Percentiles rank a stretch among this genome's conserved stretches.
Conservation (phyloP, 192 early-diverging fungal genomes). For the Anaeromyces robustus region DNA sequence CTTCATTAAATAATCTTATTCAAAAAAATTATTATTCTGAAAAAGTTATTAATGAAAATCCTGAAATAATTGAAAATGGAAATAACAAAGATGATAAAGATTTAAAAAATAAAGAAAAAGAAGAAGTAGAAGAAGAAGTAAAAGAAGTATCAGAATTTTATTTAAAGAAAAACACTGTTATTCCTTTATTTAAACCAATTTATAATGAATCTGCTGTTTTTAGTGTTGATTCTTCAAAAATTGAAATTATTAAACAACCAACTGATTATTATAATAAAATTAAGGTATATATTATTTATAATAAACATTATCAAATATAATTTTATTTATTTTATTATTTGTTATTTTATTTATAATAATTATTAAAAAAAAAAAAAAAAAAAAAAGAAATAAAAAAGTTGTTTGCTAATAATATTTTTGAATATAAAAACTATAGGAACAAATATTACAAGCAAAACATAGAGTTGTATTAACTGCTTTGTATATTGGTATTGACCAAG, state of each 20-base stretch:
- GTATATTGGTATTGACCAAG: constrained; percentile 73
- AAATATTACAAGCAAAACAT: constrained; percentile 49
- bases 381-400: no score
- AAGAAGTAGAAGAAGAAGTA: no score
- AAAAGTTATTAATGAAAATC: not conserved
- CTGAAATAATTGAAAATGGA: not conserved
- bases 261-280: not conserved
- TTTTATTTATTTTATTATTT: no score
- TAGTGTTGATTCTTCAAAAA: not conserved
- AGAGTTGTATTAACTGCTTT: constrained; percentile 75
- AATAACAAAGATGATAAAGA: not conserved
- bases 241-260: not conserved
- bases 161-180: not conserved
- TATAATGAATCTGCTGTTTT: not conserved
- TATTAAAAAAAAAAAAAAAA: no score
- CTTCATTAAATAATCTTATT: not conserved
- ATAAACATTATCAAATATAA: no score
- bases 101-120: not conserved
- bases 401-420: no score
- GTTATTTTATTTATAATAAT: no score
- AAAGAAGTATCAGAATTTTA: no score
- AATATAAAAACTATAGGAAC: constrained; percentile 15
- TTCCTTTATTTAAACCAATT: not conserved
- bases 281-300: not conserved
- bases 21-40: not conserved